Evolutionary conservation across 1,284 basidiomycete genomes (phyloP).

Genomic region (Trametes hirsuta): DNA sequence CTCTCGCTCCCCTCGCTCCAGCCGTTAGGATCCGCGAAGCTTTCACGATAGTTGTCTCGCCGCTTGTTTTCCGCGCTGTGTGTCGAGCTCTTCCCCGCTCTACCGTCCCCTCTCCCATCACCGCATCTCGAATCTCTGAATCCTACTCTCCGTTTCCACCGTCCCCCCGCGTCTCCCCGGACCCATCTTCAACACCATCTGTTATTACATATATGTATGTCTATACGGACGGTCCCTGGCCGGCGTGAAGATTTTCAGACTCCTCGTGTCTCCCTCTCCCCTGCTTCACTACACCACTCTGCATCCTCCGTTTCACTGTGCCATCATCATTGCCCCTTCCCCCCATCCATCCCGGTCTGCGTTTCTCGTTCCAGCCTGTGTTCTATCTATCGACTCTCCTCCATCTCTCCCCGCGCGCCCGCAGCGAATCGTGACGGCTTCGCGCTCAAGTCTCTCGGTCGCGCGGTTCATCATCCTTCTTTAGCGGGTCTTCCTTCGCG

Average conservation of each 20-base stretch:
- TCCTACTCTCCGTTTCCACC: not conserved
- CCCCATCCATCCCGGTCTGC: not conserved
- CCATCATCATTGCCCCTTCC: not conserved
- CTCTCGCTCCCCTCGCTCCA: not conserved
- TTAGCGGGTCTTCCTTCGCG: not conserved
- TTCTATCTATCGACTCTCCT: conserved; percentile 19
- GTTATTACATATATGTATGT: conserved; percentile 26
- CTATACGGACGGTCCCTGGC: conserved; percentile 21
- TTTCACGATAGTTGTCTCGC: conserved; percentile 13
- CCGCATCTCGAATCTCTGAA: not conserved
- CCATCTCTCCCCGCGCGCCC: conserved; percentile 12
- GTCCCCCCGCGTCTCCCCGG: not conserved
- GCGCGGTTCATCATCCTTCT: not conserved
- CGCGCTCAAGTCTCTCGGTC: not conserved
- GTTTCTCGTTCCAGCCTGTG: conserved; percentile 1
- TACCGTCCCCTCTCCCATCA: not conserved
- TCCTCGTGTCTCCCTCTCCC: not conserved
- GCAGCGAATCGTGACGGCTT: not conserved
- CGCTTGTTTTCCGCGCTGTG: not conserved
- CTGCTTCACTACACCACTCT: conserved; percentile 12
- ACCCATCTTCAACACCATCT: conserved; percentile 22
- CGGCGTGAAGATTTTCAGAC: conserved; percentile 15
- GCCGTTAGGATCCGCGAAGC: conserved; percentile 10
- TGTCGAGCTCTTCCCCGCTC: not conserved
- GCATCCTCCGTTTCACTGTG: conserved; percentile 12